A percentile compares a stretch with the other conserved stretches of the same genome.
Conservation (phyloP, 1,284 basidiomycete genomes). For the Chiua sp. region DNA sequence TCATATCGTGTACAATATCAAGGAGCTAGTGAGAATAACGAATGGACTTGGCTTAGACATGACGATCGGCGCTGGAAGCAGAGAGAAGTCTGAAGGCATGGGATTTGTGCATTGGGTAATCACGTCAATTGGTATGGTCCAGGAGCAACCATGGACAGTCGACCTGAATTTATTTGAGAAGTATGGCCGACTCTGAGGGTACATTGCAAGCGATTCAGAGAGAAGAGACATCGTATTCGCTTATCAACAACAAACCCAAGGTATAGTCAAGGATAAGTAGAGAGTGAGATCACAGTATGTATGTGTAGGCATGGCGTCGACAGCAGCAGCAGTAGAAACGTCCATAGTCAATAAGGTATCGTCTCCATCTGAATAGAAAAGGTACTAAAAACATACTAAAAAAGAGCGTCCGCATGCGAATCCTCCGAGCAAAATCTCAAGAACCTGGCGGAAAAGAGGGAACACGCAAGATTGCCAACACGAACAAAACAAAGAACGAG, state of each 20-base stretch:
- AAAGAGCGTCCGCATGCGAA: neutral
- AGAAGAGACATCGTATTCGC: neutral
- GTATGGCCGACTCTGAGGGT: too few relatives aligned
- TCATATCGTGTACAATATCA: too few relatives aligned
- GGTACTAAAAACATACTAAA: neutral
- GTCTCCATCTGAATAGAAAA: constrained; percentile 1
- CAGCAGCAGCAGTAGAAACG: neutral
- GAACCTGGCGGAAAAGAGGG: neutral
- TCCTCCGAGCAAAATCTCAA: neutral
- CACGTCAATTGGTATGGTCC: too few relatives aligned
- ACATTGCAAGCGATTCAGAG: neutral
- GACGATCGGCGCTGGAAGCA: too few relatives aligned
- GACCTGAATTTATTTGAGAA: too few relatives aligned
- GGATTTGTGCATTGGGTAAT: too few relatives aligned
- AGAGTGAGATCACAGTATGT: neutral
- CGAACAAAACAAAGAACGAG: neutral
- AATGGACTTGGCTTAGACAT: too few relatives aligned
- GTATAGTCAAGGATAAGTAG: neutral
- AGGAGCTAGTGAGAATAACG: too few relatives aligned
- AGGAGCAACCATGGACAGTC: too few relatives aligned
- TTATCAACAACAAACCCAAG: neutral
- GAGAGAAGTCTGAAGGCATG: too few relatives aligned
- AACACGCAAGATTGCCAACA: neutral
- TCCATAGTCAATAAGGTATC: constrained; percentile 1
- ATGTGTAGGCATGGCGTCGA: neutral